Evolutionary conservation across 2,329 filamentous ascomycete genomes (phyloP).

Genomic region (Cadophora sp.): DNA sequence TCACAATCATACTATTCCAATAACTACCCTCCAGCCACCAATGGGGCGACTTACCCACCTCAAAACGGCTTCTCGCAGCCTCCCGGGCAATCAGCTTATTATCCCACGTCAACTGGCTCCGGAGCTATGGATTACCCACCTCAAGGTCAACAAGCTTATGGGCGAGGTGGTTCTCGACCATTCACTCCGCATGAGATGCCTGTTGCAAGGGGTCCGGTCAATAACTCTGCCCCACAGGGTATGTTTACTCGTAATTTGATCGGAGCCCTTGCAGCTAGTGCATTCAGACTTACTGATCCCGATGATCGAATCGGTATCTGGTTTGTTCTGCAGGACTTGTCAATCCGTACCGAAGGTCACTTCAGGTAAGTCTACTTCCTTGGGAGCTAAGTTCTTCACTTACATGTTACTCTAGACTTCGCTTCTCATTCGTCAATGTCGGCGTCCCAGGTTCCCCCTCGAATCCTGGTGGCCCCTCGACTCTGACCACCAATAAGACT

Average conservation of each 20-base stretch:
- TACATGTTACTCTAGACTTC: slow-evolving; percentile 52
- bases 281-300: slow-evolving; percentile 81
- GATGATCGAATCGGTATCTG: slow-evolving; percentile 86
- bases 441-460: slow-evolving; percentile 53
- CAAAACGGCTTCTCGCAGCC: slow-evolving; percentile 51
- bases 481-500: slow-evolving; percentile 68
- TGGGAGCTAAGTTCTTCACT: background rate
- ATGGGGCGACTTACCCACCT: slow-evolving; percentile 37
- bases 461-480: slow-evolving; percentile 47
- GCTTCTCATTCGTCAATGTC: slow-evolving; percentile 85
- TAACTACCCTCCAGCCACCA: slow-evolving; percentile 31
- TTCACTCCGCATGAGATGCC: slow-evolving; percentile 34
- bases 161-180: slow-evolving; percentile 23
- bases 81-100: slow-evolving; percentile 35
- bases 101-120: slow-evolving; percentile 24
- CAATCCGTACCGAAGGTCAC: slow-evolving; percentile 87
- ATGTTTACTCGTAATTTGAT: slow-evolving; percentile 98
- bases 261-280: slow-evolving; percentile 87
- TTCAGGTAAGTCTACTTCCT: slow-evolving; percentile 71
- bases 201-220: slow-evolving; percentile 35
- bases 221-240: slow-evolving; percentile 62
- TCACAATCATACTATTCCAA: slow-evolving; percentile 37
- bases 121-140: slow-evolving; percentile 22
- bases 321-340: slow-evolving; percentile 96
- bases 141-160: slow-evolving; percentile 26